Conservation (phyloP, 306 rosid genomes). For the Vicia sativa region DNA sequence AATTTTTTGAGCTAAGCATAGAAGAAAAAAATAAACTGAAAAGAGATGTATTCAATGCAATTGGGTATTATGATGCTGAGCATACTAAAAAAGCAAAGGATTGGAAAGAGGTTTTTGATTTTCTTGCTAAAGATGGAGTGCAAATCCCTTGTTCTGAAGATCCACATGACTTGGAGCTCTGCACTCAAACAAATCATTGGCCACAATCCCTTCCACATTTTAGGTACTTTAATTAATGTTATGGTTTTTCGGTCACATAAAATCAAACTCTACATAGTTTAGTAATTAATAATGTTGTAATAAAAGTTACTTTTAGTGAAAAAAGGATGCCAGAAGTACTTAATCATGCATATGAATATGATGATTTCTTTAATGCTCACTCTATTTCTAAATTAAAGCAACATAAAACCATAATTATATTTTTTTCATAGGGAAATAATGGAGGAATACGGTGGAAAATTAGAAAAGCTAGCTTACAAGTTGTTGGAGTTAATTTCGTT, state of each 20-base stretch:
- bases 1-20: constrained; percentile 49
- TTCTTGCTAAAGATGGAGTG: constrained; percentile 47
- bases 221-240: constrained; percentile 48
- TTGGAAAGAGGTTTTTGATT: constrained; percentile 91
- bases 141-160: constrained; percentile 58
- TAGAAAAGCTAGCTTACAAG: constrained; percentile 70
- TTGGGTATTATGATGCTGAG: constrained; percentile 81
- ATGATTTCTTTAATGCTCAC: too few species aligned
- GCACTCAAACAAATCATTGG: constrained; percentile 67
- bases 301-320: too few species aligned
- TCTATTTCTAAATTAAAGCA: too few species aligned
- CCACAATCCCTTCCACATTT: constrained; percentile 59
- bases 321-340: too few species aligned
- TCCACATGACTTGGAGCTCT: constrained; percentile 40
- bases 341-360: too few species aligned
- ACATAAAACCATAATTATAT: not conserved
- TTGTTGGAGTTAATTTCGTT: constrained; percentile 54
- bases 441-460: constrained; percentile 56
- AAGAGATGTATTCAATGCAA: constrained; percentile 53
- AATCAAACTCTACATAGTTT: too few species aligned
- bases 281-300: too few species aligned
- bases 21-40: constrained; percentile 61
- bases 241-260: too few species aligned
- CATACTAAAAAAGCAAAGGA: constrained; percentile 76
- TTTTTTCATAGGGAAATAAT: constrained; percentile 52